A percentile compares a stretch with the other conserved stretches of the same genome.
These are phyloP conservation scores for Metschnikowia drakensbergensis DNA, from an alignment of 805 yeast species.

Conservation along the genomic window DNA sequence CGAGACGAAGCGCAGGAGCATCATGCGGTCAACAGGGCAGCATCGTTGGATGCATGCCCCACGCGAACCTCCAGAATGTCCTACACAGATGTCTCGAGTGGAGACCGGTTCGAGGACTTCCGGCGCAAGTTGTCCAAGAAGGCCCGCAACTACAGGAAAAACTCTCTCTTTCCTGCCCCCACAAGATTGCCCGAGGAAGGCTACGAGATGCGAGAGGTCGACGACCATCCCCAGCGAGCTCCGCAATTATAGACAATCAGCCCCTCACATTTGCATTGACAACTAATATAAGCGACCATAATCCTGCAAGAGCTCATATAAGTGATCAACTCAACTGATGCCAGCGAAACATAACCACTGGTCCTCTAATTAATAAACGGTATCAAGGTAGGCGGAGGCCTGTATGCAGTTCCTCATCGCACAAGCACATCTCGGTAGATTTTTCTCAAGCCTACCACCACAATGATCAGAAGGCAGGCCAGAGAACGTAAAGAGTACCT, in stretches of 20 bases:
- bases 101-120: slow-evolving; percentile 10
- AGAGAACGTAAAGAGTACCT: slow-evolving; percentile 94
- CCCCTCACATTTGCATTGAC: not conserved
- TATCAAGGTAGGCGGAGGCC: not conserved
- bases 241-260: not conserved
- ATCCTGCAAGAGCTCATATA: no score
- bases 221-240: not conserved
- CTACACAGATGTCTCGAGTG: slow-evolving; percentile 7
- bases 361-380: no score
- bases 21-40: slow-evolving; percentile 37
- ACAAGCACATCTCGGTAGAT: not conserved
- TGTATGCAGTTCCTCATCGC: slow-evolving; percentile 5
- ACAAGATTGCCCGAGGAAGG: slow-evolving; percentile 15
- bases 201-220: slow-evolving; percentile 8
- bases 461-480: slow-evolving; percentile 83
- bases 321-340: no score
- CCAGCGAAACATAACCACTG: no score
- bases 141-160: slow-evolving; percentile 14
- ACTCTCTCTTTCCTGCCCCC: slow-evolving; percentile 19
- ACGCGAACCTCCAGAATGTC: slow-evolving; percentile 9
- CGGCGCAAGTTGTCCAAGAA: slow-evolving; percentile 11
- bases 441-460: slow-evolving; percentile 3
- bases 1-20: slow-evolving; percentile 60
- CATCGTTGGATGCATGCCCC: slow-evolving; percentile 12
- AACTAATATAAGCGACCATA: no score